phyloP scores from a whole-genome alignment of 371 early-diverging fungal species.

The Mucor irregularis region DNA sequence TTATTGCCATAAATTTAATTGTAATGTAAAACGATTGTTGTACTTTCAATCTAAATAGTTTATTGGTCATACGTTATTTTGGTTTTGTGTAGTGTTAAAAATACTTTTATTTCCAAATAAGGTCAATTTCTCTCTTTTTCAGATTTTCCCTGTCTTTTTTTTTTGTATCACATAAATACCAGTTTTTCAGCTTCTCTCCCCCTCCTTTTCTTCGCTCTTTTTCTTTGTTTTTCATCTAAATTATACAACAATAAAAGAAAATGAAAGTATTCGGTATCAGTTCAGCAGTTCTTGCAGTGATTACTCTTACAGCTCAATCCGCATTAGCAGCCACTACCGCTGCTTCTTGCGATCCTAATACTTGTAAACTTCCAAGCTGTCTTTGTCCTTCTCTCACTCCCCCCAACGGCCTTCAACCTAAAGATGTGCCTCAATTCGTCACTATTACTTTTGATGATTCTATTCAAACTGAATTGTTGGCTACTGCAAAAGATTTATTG shows the following conservation, averaged over 20 bases:
- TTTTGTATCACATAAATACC: conserved; percentile 8
- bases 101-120: conserved; percentile 1
- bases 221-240: conserved; percentile 5
- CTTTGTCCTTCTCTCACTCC: conserved; percentile 64
- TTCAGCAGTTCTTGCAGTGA: conserved; percentile 28
- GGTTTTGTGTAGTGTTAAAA: not conserved
- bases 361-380: conserved; percentile 69
- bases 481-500: conserved; percentile 39
- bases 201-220: conserved; percentile 8
- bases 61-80: not conserved
- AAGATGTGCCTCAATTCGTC: conserved; percentile 75
- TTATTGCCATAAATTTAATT: no score
- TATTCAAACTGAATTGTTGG: conserved; percentile 51
- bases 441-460: conserved; percentile 75
- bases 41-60: no score
- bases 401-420: conserved; percentile 55
- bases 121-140: not conserved
- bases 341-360: conserved; percentile 56
- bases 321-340: conserved; percentile 34
- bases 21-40: no score
- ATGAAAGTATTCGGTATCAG: conserved; percentile 39
- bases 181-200: not conserved
- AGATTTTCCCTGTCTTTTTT: not conserved
- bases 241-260: not conserved
- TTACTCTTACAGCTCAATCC: conserved; percentile 16